phyloP scores from a whole-genome alignment of 2,329 filamentous ascomycete genomes.

The Calonectria hawksworthii region DNA sequence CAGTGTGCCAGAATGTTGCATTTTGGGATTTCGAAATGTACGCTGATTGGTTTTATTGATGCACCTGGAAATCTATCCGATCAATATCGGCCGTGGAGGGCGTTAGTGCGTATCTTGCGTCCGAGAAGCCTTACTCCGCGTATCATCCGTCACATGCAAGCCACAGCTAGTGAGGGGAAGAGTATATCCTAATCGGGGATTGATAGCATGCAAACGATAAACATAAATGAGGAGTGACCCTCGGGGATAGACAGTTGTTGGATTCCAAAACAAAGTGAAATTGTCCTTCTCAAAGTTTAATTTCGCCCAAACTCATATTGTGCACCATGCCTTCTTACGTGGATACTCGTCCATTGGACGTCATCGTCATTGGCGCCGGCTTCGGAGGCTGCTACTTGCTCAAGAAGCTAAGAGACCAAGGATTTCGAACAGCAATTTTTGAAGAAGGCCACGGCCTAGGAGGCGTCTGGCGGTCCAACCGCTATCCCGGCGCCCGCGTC shows the following conservation, averaged over 20 bases:
- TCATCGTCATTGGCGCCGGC: conserved; percentile 26
- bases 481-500: conserved; percentile 51
- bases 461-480: conserved; percentile 43
- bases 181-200: neutral
- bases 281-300: neutral
- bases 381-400: conserved; percentile 29
- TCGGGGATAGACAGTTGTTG: neutral
- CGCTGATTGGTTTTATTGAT: neutral
- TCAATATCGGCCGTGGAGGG: neutral
- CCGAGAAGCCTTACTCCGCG: neutral
- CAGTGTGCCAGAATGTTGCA: neutral
- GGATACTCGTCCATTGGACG: neutral
- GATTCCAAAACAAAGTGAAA: neutral
- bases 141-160: neutral
- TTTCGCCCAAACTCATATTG: neutral
- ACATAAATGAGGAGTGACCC: neutral
- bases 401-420: conserved; percentile 13
- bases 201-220: neutral
- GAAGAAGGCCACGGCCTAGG: conserved; percentile 19
- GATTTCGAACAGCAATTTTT: conserved; percentile 15
- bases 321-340: conserved; percentile 18
- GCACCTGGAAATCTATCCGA: neutral
- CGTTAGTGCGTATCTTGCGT: neutral
- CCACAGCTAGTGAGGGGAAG: neutral
- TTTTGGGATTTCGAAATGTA: neutral